A percentile compares a stretch with the other conserved stretches of the same genome.
These are phyloP conservation scores for Ambrosiella cleistominuta DNA, from an alignment of 2,329 filamentous ascomycete species.

Conservation along the genomic window DNA sequence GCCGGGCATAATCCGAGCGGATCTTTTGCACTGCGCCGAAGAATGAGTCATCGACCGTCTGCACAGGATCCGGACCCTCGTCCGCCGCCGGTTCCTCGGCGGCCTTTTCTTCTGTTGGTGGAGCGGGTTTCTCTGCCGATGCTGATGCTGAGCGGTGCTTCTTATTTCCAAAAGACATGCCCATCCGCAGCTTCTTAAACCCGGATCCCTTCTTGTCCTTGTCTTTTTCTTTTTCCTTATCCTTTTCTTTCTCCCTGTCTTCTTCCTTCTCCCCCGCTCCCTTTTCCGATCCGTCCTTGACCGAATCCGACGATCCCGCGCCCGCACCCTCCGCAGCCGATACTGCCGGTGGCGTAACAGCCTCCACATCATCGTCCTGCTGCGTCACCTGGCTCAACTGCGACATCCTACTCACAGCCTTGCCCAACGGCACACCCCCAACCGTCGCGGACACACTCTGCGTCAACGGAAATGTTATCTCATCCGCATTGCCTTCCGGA, in stretches of 20 bases:
- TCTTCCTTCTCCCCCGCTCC: conserved; percentile 20
- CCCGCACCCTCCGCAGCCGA: background rate
- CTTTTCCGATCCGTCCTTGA: conserved; percentile 26
- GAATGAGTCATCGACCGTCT: conserved; percentile 53
- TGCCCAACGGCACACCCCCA: conserved; percentile 14
- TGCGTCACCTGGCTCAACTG: conserved; percentile 40
- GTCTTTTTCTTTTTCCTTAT: conserved; percentile 31
- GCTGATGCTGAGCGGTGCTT: conserved; percentile 53
- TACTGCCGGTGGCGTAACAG: conserved; percentile 32
- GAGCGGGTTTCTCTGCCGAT: conserved; percentile 50
- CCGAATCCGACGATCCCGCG: background rate
- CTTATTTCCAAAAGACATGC: conserved; percentile 57
- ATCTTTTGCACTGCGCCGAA: conserved; percentile 56
- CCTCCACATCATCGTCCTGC: conserved; percentile 57
- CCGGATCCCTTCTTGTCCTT: conserved; percentile 50
- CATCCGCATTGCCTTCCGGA: background rate
- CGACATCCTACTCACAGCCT: conserved; percentile 23
- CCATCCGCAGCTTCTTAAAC: conserved; percentile 72
- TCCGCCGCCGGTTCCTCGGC: conserved; percentile 47
- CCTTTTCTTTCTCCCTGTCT: conserved; percentile 30
- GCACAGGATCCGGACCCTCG: conserved; percentile 41
- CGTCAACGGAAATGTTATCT: conserved; percentile 1
- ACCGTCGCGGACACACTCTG: background rate
- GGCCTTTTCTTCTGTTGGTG: conserved; percentile 37
- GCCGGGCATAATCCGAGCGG: conserved; percentile 54